Evolutionary conservation across 805 yeast genomes (phyloP), one percentile per base, ranked within the genome.

Genomic region (Kazachstania africana): DNA sequence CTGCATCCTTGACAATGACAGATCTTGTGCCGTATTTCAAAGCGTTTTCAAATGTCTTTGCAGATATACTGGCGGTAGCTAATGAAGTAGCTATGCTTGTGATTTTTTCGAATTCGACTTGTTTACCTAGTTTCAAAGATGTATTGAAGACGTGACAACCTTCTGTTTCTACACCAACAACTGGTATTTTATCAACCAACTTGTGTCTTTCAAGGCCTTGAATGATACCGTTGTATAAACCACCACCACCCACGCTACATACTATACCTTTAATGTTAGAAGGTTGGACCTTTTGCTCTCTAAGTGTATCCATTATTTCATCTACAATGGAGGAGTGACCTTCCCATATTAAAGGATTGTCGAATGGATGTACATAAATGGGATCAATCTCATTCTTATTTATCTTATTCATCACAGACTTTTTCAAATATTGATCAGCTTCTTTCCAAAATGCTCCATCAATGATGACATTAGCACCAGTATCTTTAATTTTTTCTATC

Each of bases 61-160:
- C 43, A 0, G 81, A 66, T 6, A 77, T 72, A 39, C 63, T 65
- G 1, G 73, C 66, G 26, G 82, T 70, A 3, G 83, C 82, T 32
- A 78, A 59, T 0, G 79, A 70, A 3, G 73, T 65, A 2, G 85
- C 87, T 33, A 78, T 54, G 6, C 81, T 69, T 14, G 60, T 48
- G 4, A 68, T 65, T 23, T 68, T 63, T 2, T 59, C 53, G 16
- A 76, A 53, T 10, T 50, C 48, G 8, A 74, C 63, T 6, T 63
- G 62, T 28, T 60, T 42, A 5, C 67, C 63, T 1, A 67, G 64
- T 24, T 57, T 53, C 28, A 78, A 50, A 1, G 80, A 67, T 26
- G 59, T 59, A 36, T 65, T 55, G 35, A 78, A 65, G 0, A 78
- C 71, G 8, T 78, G 75, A 10, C 76, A 74, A 14, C 75, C 76